A percentile compares a stretch with the other conserved stretches of the same genome.
These are phyloP conservation scores for Dunaliella sp. DNA, from an alignment of 139 green algal genomes.

Conservation along the genomic window DNA sequence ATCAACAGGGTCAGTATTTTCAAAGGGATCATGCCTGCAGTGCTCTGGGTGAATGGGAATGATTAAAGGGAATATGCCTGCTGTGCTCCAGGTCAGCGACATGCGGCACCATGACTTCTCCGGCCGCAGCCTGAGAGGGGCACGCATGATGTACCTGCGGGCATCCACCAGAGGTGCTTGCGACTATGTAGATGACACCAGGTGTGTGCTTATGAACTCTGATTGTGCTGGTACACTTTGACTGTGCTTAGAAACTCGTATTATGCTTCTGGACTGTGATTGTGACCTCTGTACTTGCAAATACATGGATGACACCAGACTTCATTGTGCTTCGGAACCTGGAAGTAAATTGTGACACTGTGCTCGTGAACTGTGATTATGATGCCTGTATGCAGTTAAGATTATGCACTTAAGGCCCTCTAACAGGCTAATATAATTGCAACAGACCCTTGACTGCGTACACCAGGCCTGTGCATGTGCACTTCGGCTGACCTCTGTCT, in stretches of 20 bases:
- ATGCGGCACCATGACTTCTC: constrained; percentile 69
- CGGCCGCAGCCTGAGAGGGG: constrained; percentile 20
- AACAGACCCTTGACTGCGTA: background rate
- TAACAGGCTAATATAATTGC: too few relatives aligned
- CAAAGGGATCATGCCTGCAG: too few relatives aligned
- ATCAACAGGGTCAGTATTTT: too few relatives aligned
- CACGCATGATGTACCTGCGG: constrained; percentile 77
- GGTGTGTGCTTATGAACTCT: background rate
- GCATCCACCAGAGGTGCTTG: constrained; percentile 60
- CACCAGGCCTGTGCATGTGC: background rate
- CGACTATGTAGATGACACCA: constrained; percentile 81
- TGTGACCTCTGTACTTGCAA: too few relatives aligned
- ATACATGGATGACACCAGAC: background rate
- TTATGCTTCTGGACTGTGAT: too few relatives aligned
- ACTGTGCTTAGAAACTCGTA: too few relatives aligned
- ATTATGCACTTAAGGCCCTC: too few relatives aligned
- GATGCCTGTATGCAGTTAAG: too few relatives aligned
- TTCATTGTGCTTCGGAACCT: background rate
- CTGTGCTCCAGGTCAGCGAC: constrained; percentile 65
- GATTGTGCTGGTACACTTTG: too few relatives aligned
- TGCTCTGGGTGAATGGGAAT: too few relatives aligned
- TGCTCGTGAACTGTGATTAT: background rate
- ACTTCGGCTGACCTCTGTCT: too few relatives aligned
- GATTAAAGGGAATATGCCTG: too few relatives aligned
- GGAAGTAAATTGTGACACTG: background rate